Percentiles rank a stretch among this genome's conserved stretches.
phyloP scores from a whole-genome alignment of 2,329 filamentous ascomycete species.

The Xylaria sp. region DNA sequence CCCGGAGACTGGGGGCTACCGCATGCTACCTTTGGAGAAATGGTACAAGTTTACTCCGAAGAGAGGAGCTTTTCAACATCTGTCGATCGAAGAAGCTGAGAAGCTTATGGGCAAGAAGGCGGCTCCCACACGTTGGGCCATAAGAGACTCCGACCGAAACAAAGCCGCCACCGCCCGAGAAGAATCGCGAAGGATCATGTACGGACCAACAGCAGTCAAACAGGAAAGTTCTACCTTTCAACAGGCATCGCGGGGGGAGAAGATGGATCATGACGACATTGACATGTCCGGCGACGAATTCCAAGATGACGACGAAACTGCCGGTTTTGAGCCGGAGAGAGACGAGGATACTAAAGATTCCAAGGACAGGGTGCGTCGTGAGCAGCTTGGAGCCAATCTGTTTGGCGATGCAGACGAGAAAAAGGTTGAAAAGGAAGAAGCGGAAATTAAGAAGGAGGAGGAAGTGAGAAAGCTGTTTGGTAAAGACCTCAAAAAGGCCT shows the following conservation, averaged over 20 bases:
- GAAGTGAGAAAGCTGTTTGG: constrained; percentile 76
- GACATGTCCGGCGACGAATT: constrained; percentile 79
- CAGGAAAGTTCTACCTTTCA: constrained; percentile 73
- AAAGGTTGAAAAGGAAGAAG: constrained; percentile 77
- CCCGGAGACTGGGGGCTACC: constrained; percentile 68
- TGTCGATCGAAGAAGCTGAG: constrained; percentile 87
- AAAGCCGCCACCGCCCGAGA: constrained; percentile 67
- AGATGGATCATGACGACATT: constrained; percentile 75
- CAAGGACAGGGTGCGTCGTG: constrained; percentile 77
- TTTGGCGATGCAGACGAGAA: constrained; percentile 77
- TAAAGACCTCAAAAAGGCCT: constrained; percentile 80
- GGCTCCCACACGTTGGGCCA: constrained; percentile 82
- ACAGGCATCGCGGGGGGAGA: constrained; percentile 69
- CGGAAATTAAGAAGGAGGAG: constrained; percentile 75
- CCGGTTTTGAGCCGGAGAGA: constrained; percentile 78
- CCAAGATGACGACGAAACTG: constrained; percentile 86
- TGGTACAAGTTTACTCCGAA: constrained; percentile 91
- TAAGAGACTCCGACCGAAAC: constrained; percentile 65
- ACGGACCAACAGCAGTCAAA: constrained; percentile 70
- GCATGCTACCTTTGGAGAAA: constrained; percentile 92
- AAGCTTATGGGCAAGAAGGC: constrained; percentile 82
- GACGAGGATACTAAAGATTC: constrained; percentile 83
- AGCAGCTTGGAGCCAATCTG: constrained; percentile 87
- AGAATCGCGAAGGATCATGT: constrained; percentile 70
- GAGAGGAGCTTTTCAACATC: constrained; percentile 75